Base-by-base conservation (phyloP, 495 filamentous ascomycete species). In the Lasiosphaeria hispida region DNA sequence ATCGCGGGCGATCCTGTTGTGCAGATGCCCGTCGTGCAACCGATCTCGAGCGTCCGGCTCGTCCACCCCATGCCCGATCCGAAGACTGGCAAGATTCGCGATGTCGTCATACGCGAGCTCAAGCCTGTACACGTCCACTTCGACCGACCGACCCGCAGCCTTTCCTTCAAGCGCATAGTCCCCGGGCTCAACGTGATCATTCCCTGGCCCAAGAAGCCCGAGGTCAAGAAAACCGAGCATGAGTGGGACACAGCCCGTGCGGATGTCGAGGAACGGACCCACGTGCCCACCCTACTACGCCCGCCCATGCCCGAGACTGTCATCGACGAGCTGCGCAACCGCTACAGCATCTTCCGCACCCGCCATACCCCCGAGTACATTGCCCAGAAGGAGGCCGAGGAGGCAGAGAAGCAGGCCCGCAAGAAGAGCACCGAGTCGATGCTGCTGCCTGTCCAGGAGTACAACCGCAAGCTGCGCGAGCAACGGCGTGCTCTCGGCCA, bases 311-410 rank as follows among this genome's bases (percentile, higher is more conserved):
- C 94, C 23, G 70, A 75, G 44, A 76, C 68, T 23, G 82, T 97
- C 35, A 81, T 97, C 61, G 89, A 97, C 69, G 93, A 97, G 78
- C 78, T 97, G 68, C 80, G 94, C 59, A 87, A 87, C 74, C 89
- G 87, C 63, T 97, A 87, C 82, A 86, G 83, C 58, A 84, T 82
- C 59, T 96, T 91, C 85, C 82, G 93, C 61, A 88, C 83, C 41
- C 75, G 92, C 19, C 92, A 96, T 70, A 88, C 92, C 38, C 74
- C 75, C 54, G 82, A 84, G 64, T 90, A 85, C 69, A 67, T 88
- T 35, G 80, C 73, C 55, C 76, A 67, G 79, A 85, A 83, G 73
- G 73, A 81, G 73, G 80, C 80, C 59, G 83, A 86, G 71, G 83
- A 83, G 58, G 72, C 77, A 52, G 82, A 76, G 67, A 82, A 84